Base-by-base conservation (phyloP, 805 yeast genomes). In the Candida berthetii region DNA sequence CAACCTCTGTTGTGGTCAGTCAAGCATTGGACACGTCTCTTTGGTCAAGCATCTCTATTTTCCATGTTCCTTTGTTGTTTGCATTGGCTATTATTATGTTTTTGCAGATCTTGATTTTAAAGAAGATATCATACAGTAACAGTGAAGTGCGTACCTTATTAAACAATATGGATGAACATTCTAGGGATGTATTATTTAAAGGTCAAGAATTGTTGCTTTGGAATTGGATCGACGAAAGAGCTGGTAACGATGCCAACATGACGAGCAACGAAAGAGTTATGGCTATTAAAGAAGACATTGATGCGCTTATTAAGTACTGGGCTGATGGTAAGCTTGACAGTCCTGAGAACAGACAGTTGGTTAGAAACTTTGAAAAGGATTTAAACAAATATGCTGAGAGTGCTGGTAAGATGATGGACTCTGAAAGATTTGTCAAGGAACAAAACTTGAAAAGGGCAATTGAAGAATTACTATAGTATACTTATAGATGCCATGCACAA, bases 151-250 rank as follows among this genome's bases (percentile, higher is more conserved):
- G 20, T 14, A 16, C 15, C 7, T 4, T 34, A 1, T 3, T 43
- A 2, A 22, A 29, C 15, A 24, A 32, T 10, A 16, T 46, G 10
- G 48, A 46, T 31, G 16, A 17, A 24, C 11, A 39, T 2, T 41
- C 49, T 2, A 46, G 41, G 7, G 46, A 46, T 6, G 20, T 39
- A 1, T 17, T 54, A 14, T 50, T 46, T 32, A 45, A 43, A 27
- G 58, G 55, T 3, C 47, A 54, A 22, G 57, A 56, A 22, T 45
- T 46, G 1, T n/a, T 53, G 3, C 19, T 56, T 3, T 56, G 61
- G 61, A 46, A 42, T 35, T 56, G 61, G 61, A 50, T 56, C 17
- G 59, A 56, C 19, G 57, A 67, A 22, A 38, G 59, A 19, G 49
- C 53, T 9, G 29, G 29, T 10, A 20, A n/a, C 4, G 49, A 48